Base-by-base conservation (phyloP, 2,329 filamentous ascomycete species). In the Paecilomyces sp. region DNA sequence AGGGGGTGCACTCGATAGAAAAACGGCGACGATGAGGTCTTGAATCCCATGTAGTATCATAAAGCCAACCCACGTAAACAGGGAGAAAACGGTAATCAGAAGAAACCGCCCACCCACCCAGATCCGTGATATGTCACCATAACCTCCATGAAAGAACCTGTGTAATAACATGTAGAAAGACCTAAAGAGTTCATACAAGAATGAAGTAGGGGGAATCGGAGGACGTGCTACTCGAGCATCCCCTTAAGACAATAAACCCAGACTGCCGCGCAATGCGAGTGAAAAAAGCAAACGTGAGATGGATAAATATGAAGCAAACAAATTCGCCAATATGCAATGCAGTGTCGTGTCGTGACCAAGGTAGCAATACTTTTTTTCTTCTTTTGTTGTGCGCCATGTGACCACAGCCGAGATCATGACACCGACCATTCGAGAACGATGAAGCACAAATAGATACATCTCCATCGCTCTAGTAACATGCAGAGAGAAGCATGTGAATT, bases 281-380 rank as follows among this genome's bases (percentile, higher is more conserved):
- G 64, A 61, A 64, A 61, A 65, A 58, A 61, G 57, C 60, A 59
- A 65, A 58, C 18, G 50, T 56, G 31, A 22, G 8, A 30, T 58
- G 47, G 41, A 30, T 33, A 15, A 56, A 55, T 30, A 54, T 58
- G 67, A 62, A 68, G 41, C 63, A 60, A 63, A 62, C 64, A 71
- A 62, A 63, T 72, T 70, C 72, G 72, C 72, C 72, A 53, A 68
- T 62, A 73, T 74, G 71, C 72, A 73, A 73, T 73, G 72, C 71
- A 71, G 41, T 47, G 41, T 47, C 41, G 41, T 47, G 41, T 47
- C 13, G 54, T 31, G 28, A 55, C 54, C 18, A 22, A 36, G 9
- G 31, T 54, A 33, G 54, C 34, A 55, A 31, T 22, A 55, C 30
- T 31, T 22, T 55, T 31, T 36, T 55, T 54, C 15, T 25, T 15